Conservation (phyloP, 176 grass and related monocot species). For the Eleusine indica region DNA sequence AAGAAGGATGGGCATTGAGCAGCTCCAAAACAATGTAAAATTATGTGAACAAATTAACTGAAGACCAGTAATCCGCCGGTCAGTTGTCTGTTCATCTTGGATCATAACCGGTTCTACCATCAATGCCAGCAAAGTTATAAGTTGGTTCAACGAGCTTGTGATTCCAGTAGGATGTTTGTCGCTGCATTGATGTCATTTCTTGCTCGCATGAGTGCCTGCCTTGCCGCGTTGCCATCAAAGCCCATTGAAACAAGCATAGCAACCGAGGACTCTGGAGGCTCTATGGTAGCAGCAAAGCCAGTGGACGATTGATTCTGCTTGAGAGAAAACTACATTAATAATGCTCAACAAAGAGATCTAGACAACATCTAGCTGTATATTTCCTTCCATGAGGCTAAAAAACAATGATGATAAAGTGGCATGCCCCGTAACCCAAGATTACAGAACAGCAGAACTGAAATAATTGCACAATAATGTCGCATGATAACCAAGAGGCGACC, state of each 20-base stretch:
- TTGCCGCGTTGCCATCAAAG: constrained; percentile 78
- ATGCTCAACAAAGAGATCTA: background rate
- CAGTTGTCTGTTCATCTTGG: constrained; percentile 24
- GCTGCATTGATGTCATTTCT: constrained; percentile 88
- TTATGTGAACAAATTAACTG: constrained; percentile 17
- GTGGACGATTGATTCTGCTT: constrained; percentile 49
- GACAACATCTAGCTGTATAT: constrained; percentile 26
- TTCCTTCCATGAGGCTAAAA: constrained; percentile 25
- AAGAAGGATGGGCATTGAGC: background rate
- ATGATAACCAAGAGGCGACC: constrained; percentile 12
- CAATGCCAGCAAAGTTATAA: constrained; percentile 27
- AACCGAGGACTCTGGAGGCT: constrained; percentile 82
- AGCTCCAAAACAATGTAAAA: constrained; percentile 11
- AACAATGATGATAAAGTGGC: background rate
- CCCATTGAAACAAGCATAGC: constrained; percentile 91
- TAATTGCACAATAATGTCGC: constrained; percentile 8
- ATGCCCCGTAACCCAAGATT: background rate
- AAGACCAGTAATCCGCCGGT: background rate
- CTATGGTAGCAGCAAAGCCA: constrained; percentile 51
- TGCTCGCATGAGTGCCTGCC: constrained; percentile 76
- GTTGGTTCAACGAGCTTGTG: constrained; percentile 58
- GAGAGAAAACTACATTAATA: constrained; percentile 28
- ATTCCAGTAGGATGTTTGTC: constrained; percentile 96
- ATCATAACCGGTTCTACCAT: constrained; percentile 7
- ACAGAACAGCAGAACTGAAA: constrained; percentile 1